Base-by-base conservation (phyloP, 1,284 basidiomycete genomes). In the Trametes polyzona region DNA sequence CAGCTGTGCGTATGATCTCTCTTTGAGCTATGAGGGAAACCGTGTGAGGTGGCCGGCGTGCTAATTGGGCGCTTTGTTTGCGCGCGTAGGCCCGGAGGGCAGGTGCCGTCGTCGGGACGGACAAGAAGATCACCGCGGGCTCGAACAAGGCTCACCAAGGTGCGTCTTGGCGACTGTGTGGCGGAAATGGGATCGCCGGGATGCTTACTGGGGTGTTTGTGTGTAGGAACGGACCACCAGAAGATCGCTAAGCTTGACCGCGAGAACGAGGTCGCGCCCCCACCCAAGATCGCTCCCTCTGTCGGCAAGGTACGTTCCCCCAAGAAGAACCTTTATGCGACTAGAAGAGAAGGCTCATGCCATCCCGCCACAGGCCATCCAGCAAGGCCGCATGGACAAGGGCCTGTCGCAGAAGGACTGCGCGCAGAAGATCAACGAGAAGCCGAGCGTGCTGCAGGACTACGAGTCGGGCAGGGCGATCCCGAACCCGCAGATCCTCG, bases 241-340 rank as follows among this genome's bases (percentile, higher is more conserved):
- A 86, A 86, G 59, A 95, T 96, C 71, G 95, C 92, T 33, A 96
- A 96, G 72, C 87, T 97, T 42, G 95, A 96, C 76, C 86, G 92
- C 55, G 93, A 97, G 68, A 97, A 98, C 76, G 96, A 98, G 69
- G 96, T 98, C 21, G 93, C 95, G 9, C 95, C 97, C 8, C 97
- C 96, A 41, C 72, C 90, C 62, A 97, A 96, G 75, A 81, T 99
- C 64, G 78, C 82, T 2, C 80, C 88, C 29, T 81, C 81, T 35
- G 92, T 96, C 56, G 95, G 94, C 66, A 92, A 91, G 74, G 92
- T 91, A 65, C 49, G 83, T 74, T 35, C 57, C 36, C 50, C 47
- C 12, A n/a, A n/a, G n/a, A 9, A 17, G 19, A 49, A 14, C 37
- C n/a, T n/a, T n/a, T n/a, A n/a, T n/a, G n/a, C n/a, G n/a, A n/a